These are phyloP conservation scores for Chlorella sp. DNA, from an alignment of 139 green algal genomes.

Conservation along the genomic window DNA sequence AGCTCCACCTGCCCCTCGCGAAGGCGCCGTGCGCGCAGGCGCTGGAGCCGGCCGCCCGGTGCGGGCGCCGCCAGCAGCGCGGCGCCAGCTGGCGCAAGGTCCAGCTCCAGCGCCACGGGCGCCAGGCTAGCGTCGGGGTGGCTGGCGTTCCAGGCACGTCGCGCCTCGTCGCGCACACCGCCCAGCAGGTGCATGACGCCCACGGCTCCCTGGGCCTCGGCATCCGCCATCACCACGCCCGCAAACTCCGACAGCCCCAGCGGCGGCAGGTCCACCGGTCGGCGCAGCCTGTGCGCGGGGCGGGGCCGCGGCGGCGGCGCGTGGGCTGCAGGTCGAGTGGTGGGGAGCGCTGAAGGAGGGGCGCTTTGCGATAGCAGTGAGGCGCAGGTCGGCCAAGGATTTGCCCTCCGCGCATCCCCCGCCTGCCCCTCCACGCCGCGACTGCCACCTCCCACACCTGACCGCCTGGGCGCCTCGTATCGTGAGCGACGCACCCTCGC, in stretches of 20 bases:
- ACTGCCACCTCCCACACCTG: no score
- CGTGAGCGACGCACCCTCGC: conserved; percentile 13
- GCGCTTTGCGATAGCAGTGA: no score
- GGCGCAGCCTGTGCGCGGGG: no score
- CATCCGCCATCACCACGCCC: conserved; percentile 15
- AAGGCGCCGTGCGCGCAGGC: conserved; percentile 13
- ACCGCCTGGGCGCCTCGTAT: conserved; percentile 19
- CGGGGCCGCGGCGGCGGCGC: no score
- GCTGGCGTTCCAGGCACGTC: conserved; percentile 17
- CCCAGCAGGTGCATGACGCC: conserved; percentile 35
- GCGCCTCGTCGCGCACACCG: conserved; percentile 13
- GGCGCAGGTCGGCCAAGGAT: no score
- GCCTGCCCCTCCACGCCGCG: no score
- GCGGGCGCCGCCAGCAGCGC: conserved; percentile 24
- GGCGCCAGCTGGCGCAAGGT: conserved; percentile 2
- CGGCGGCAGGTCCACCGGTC: conserved; percentile 9
- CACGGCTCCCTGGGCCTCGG: conserved; percentile 7
- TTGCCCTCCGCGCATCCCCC: background rate
- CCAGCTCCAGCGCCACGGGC: conserved; percentile 20
- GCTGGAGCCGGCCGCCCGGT: background rate
- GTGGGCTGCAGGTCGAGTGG: no score
- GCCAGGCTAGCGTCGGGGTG: conserved; percentile 10
- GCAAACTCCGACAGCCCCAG: conserved; percentile 22
- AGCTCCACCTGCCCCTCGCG: conserved; percentile 11
- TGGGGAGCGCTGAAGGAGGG: no score